Evolutionary conservation across 1,284 basidiomycete genomes (phyloP).

Genomic region (Cutaneotrichosporon sp.): DNA sequence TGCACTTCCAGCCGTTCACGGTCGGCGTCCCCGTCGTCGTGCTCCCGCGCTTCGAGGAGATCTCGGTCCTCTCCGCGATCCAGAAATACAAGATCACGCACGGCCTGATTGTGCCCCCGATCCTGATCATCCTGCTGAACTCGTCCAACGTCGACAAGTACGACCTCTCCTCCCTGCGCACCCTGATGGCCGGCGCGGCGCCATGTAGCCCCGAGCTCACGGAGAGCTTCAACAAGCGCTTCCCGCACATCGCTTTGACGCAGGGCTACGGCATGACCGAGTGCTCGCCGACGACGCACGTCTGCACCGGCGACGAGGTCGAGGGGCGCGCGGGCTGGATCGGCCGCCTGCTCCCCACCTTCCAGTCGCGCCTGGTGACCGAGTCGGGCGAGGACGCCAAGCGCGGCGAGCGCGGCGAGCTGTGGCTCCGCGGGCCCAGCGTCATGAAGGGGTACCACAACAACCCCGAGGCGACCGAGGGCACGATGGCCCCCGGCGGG

Average conservation of each 20-base stretch:
- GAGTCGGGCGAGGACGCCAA: constrained; percentile 53
- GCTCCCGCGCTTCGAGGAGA: constrained; percentile 63
- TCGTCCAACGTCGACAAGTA: constrained; percentile 65
- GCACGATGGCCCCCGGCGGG: constrained; percentile 63
- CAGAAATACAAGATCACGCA: constrained; percentile 68
- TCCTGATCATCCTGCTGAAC: constrained; percentile 63
- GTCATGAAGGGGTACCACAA: constrained; percentile 75
- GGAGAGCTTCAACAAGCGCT: constrained; percentile 29
- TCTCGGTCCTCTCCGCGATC: constrained; percentile 65
- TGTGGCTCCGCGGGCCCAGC: constrained; percentile 75
- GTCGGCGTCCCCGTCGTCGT: constrained; percentile 66
- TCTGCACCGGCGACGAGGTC: constrained; percentile 27
- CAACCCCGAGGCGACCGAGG: constrained; percentile 66
- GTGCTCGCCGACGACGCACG: constrained; percentile 50
- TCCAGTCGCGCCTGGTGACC: constrained; percentile 71
- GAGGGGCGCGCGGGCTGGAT: constrained; percentile 61
- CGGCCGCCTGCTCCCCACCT: constrained; percentile 73
- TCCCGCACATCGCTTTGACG: constrained; percentile 32
- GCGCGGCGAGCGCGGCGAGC: constrained; percentile 67
- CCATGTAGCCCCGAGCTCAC: constrained; percentile 62
- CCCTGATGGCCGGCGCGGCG: constrained; percentile 78
- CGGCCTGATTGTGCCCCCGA: constrained; percentile 76
- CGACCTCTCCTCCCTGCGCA: constrained; percentile 61
- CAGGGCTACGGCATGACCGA: constrained; percentile 58
- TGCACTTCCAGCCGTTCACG: constrained; percentile 65